Evolutionary conservation across 768 basidiomycete genomes (phyloP).

Genomic region (Neoboletus subvelutipes): DNA sequence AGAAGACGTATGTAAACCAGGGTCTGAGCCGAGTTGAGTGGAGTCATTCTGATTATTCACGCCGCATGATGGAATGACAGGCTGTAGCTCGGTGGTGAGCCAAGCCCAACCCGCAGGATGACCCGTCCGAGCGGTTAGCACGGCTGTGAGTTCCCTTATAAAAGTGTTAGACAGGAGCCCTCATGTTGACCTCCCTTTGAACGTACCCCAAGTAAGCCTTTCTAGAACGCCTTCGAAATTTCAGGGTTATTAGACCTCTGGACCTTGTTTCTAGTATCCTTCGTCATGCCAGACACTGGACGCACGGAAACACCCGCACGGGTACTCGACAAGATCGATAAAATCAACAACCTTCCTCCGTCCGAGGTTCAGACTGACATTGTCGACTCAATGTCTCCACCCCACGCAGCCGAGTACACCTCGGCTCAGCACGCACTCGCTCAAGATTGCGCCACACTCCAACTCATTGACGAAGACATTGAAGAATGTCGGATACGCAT

Average conservation of each 20-base stretch:
- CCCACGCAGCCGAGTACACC: constrained; percentile 17
- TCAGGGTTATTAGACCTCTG: neutral
- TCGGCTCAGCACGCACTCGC: constrained; percentile 22
- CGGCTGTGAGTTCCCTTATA: constrained; percentile 6
- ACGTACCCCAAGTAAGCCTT: constrained; percentile 8
- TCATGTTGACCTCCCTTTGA: neutral
- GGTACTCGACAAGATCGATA: neutral
- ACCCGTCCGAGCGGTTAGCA: neutral
- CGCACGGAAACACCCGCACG: neutral
- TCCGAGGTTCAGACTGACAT: constrained; percentile 8
- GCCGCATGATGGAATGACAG: neutral
- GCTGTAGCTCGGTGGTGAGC: constrained; percentile 5
- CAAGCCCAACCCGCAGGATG: constrained; percentile 9
- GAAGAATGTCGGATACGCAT: constrained; percentile 20
- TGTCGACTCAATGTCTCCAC: constrained; percentile 26
- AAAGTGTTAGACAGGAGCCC: neutral
- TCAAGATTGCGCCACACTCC: constrained; percentile 16
- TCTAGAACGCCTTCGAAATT: neutral
- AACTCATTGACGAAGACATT: constrained; percentile 14
- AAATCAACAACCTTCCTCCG: neutral
- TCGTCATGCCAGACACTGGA: constrained; percentile 1
- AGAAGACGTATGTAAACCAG: neutral
- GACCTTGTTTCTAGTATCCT: constrained; percentile 2
- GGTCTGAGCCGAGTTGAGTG: neutral
- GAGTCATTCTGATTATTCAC: constrained; percentile 6